These are phyloP conservation scores for Talaromyces wortmannii DNA, from an alignment of 495 filamentous ascomycete genomes.

Conservation along the genomic window DNA sequence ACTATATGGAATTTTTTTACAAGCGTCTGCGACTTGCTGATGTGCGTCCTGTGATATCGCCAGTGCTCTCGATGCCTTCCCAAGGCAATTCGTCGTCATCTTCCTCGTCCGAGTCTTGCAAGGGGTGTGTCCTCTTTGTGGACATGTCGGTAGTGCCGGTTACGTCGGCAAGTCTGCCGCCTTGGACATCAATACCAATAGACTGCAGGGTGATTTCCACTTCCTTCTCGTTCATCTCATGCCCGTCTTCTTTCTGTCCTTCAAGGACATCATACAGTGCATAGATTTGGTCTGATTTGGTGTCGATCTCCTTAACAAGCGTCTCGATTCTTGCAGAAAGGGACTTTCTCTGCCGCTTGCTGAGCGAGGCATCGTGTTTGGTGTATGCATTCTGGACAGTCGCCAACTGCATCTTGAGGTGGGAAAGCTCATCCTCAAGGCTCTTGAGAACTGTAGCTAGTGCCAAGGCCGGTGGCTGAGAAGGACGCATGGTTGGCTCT, in stretches of 20 bases:
- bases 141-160: constrained; percentile 29
- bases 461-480: constrained; percentile 65
- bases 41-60: constrained; percentile 33
- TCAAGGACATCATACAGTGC: constrained; percentile 85
- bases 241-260: constrained; percentile 60
- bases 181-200: constrained; percentile 41
- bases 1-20: neutral
- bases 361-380: constrained; percentile 59
- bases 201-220: constrained; percentile 62
- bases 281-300: constrained; percentile 84
- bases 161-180: constrained; percentile 16
- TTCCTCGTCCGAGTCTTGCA: constrained; percentile 12
- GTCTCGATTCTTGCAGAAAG: constrained; percentile 58
- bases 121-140: constrained; percentile 5
- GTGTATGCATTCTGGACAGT: constrained; percentile 55
- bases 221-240: constrained; percentile 58
- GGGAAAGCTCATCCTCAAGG: constrained; percentile 74
- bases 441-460: constrained; percentile 74
- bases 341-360: constrained; percentile 60
- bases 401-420: constrained; percentile 64
- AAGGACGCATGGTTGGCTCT: constrained; percentile 70
- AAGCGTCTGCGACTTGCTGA: constrained; percentile 9
- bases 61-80: constrained; percentile 48
- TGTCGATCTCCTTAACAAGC: constrained; percentile 59
- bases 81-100: constrained; percentile 35